Conservation (phyloP, 1,139 yeast species). For the Candida pseudocylindracea region DNA sequence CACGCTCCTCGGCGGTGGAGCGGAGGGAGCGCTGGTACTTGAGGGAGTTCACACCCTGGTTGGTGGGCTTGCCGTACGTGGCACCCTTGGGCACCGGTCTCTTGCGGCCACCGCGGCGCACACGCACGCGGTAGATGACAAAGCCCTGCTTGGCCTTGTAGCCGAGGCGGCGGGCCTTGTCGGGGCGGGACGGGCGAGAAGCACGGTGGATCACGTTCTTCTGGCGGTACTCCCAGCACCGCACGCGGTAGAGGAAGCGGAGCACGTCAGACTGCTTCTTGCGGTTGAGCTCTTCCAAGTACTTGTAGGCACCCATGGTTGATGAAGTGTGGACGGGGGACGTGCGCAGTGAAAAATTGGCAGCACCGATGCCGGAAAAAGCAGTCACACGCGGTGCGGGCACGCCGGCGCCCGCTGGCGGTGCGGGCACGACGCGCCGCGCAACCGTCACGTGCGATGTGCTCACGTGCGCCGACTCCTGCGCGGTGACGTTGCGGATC, state of each 20-base stretch:
- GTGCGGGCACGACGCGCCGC: too few relatives aligned
- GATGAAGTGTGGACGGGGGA: background rate
- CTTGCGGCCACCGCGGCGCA: constrained; percentile 99
- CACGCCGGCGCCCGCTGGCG: too few relatives aligned
- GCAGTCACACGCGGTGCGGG: too few relatives aligned
- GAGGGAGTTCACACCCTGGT: constrained; percentile 99
- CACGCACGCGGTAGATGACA: constrained; percentile 96
- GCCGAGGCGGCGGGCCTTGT: constrained; percentile 99
- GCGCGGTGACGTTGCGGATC: too few relatives aligned
- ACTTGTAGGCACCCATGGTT: constrained; percentile 98
- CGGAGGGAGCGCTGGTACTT: constrained; percentile 98
- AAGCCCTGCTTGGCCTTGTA: constrained; percentile 99
- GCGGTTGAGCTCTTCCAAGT: constrained; percentile 97
- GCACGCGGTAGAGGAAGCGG: constrained; percentile 97
- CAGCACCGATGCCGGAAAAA: too few relatives aligned
- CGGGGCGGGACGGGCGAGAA: constrained; percentile 97
- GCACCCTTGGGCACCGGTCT: constrained; percentile 99
- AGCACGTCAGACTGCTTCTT: constrained; percentile 99
- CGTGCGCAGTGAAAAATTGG: too few relatives aligned
- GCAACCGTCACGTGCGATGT: too few relatives aligned
- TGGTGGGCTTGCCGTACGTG: constrained; percentile 99
- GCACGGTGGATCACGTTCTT: constrained; percentile 98
- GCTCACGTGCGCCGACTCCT: too few relatives aligned
- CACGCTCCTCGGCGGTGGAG: constrained; percentile 99
- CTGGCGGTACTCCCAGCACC: constrained; percentile 99